Percentiles rank a stretch among this genome's conserved stretches.
These are phyloP conservation scores for Colletotrichum spaethianum DNA, from an alignment of 2,329 filamentous ascomycete species.

Conservation along the genomic window DNA sequence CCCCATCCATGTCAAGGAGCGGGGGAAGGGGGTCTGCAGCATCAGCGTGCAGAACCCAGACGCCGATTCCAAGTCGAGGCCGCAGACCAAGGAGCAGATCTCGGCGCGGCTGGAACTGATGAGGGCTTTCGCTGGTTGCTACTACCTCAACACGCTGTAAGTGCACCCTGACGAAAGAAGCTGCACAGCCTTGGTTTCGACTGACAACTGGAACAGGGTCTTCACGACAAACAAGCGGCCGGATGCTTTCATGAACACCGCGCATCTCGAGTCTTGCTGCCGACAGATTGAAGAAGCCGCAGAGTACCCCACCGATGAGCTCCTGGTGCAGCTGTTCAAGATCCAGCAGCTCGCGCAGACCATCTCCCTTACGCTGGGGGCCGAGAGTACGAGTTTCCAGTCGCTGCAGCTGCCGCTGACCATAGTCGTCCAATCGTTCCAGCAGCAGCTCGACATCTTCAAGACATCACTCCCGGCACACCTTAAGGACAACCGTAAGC, in stretches of 20 bases:
- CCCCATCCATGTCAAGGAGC: slow-evolving; percentile 36
- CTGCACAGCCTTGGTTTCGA: background rate
- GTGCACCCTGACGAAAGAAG: slow-evolving; percentile 38
- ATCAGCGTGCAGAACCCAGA: slow-evolving; percentile 22
- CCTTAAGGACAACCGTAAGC: slow-evolving; percentile 53
- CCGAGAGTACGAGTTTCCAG: slow-evolving; percentile 45
- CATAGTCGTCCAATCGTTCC: slow-evolving; percentile 59
- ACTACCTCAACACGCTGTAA: slow-evolving; percentile 65
- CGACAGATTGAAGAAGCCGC: slow-evolving; percentile 57
- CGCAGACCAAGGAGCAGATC: slow-evolving; percentile 44
- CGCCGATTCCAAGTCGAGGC: background rate
- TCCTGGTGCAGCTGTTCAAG: slow-evolving; percentile 61
- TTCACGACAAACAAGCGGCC: slow-evolving; percentile 63
- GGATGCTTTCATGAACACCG: slow-evolving; percentile 63
- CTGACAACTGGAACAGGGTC: slow-evolving; percentile 47
- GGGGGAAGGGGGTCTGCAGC: slow-evolving; percentile 32
- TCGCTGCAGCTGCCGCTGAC: slow-evolving; percentile 56
- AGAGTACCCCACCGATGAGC: slow-evolving; percentile 60
- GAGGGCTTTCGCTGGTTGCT: slow-evolving; percentile 64
- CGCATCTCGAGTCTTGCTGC: slow-evolving; percentile 60
- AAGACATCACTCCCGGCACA: slow-evolving; percentile 52
- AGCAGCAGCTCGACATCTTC: slow-evolving; percentile 59
- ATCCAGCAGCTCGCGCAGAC: slow-evolving; percentile 64
- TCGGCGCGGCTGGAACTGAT: slow-evolving; percentile 57
- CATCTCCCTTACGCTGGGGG: slow-evolving; percentile 58